These are phyloP conservation scores for Blastobotrys buckinghamii DNA, from an alignment of 1,139 yeast genomes.

Conservation along the genomic window DNA sequence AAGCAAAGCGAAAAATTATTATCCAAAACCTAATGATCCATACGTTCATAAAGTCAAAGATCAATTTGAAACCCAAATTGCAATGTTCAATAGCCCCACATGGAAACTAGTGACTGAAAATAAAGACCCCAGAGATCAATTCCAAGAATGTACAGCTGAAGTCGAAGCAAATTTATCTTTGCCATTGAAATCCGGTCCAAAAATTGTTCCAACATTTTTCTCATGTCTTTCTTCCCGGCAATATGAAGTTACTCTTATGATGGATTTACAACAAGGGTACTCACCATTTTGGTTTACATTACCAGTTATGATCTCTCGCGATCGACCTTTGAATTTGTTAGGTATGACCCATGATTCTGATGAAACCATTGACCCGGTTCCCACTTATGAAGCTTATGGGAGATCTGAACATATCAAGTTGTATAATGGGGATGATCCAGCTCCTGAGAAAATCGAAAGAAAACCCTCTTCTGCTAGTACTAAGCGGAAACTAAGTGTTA, in stretches of 20 bases:
- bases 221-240: constrained; percentile 26
- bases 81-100: background rate
- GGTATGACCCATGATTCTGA: background rate
- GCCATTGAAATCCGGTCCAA: constrained; percentile 13
- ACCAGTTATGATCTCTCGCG: constrained; percentile 11
- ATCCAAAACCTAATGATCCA: constrained; percentile 9
- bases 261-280: constrained; percentile 2
- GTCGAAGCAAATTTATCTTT: constrained; percentile 1
- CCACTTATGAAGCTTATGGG: constrained; percentile 8
- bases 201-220: constrained; percentile 23
- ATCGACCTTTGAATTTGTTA: constrained; percentile 3
- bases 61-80: constrained; percentile 7
- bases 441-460: background rate
- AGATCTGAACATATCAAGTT: constrained; percentile 7
- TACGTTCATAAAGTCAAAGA: constrained; percentile 8
- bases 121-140: background rate
- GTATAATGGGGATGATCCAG: constrained; percentile 1
- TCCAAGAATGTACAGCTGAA: background rate
- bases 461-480: background rate
- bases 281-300: constrained; percentile 6
- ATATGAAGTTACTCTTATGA: constrained; percentile 18
- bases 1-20: constrained; percentile 1
- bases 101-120: constrained; percentile 3
- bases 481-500: background rate
- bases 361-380: constrained; percentile 10